phyloP scores from a whole-genome alignment of 352 stramenopile species.

The Globisporangium nunn region DNA sequence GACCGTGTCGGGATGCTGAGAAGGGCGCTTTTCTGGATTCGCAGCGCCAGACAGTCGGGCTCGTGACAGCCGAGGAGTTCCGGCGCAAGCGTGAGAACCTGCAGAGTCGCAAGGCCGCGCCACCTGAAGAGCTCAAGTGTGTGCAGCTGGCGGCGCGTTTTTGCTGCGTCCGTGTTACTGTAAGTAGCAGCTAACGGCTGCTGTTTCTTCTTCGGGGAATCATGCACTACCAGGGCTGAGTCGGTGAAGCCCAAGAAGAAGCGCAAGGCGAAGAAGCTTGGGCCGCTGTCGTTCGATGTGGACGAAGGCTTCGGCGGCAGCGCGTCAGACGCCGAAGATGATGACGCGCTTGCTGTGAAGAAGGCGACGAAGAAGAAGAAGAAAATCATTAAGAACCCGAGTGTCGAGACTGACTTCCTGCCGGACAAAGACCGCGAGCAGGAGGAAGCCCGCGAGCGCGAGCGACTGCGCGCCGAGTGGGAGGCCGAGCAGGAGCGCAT shows the following conservation, averaged over 20 bases:
- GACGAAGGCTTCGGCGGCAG: constrained; percentile 58
- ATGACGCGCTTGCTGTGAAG: constrained; percentile 8
- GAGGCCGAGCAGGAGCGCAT: constrained; percentile 89
- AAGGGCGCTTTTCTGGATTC: background rate
- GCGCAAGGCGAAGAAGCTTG: constrained; percentile 74
- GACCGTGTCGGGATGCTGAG: background rate
- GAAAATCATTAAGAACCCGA: constrained; percentile 90
- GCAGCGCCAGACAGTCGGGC: constrained; percentile 80
- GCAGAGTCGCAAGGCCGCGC: constrained; percentile 30
- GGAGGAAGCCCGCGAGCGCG: constrained; percentile 64
- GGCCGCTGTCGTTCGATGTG: constrained; percentile 74
- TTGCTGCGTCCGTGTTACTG: background rate
- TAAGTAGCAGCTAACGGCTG: background rate
- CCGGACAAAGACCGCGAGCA: constrained; percentile 91
- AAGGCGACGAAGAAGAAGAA: constrained; percentile 28
- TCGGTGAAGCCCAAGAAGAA: constrained; percentile 66
- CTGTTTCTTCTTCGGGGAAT: too few relatives aligned
- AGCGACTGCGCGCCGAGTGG: constrained; percentile 89
- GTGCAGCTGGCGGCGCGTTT: background rate
- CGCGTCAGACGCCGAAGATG: constrained; percentile 10
- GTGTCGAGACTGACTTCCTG: constrained; percentile 93
- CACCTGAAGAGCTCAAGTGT: constrained; percentile 22
- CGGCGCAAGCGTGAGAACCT: constrained; percentile 80
- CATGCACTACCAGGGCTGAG: constrained; percentile 17
- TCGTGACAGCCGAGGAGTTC: constrained; percentile 95